Evolutionary conservation across 2,329 filamentous ascomycete species (phyloP).

Genomic region (Cordyceps javanica): DNA sequence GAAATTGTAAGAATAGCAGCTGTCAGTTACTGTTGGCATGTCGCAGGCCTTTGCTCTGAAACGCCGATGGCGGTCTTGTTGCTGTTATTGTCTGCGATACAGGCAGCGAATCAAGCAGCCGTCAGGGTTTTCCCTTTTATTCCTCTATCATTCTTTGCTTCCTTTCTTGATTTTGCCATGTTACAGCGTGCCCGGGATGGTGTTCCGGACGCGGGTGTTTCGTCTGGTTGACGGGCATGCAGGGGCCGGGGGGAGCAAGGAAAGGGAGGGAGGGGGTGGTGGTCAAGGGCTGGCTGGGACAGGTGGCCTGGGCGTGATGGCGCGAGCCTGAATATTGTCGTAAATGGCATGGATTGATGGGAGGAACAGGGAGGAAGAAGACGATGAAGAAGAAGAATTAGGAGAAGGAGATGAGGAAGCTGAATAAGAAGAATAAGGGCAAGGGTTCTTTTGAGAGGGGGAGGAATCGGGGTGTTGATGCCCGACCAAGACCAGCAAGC

Average conservation of each 20-base stretch:
- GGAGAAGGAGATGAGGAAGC: neutral
- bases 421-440: neutral
- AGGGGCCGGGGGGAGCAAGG: neutral
- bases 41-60: neutral
- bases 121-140: neutral
- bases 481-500: neutral
- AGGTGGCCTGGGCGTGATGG: neutral
- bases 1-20: constrained; percentile 1
- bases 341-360: neutral
- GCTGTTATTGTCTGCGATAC: neutral
- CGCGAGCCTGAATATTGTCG: constrained; percentile 6
- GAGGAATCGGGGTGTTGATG: constrained; percentile 3
- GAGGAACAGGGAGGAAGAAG: too few species aligned
- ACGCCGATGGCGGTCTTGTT: neutral
- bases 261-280: too few species aligned
- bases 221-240: neutral
- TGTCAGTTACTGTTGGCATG: neutral
- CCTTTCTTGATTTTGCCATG: too few species aligned
- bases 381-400: neutral
- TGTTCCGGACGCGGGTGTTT: constrained; percentile 1
- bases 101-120: neutral
- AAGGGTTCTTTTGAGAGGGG: neutral
- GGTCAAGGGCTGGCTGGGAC: too few species aligned
- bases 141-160: too few species aligned
- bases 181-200: neutral